phyloP scores from a whole-genome alignment of 2,329 filamentous ascomycete species.

The Aspergillus niger region DNA sequence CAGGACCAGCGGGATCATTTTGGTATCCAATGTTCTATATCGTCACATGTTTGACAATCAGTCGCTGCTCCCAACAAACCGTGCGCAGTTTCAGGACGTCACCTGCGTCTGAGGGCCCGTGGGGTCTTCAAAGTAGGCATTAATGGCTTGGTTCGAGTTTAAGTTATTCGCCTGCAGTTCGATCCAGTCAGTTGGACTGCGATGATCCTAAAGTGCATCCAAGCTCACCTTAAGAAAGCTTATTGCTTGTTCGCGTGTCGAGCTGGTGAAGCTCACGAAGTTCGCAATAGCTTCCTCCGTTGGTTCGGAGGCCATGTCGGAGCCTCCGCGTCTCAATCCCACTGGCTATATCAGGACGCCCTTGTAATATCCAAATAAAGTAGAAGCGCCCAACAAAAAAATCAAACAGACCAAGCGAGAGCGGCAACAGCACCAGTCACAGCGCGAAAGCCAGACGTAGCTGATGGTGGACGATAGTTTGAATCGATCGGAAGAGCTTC shows the following conservation, averaged over 20 bases:
- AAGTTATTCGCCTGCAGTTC: conserved; percentile 46
- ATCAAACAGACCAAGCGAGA: not conserved
- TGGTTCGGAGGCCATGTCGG: conserved; percentile 40
- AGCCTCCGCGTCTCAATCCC: not conserved
- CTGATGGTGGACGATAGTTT: not conserved
- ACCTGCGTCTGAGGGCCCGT: conserved; percentile 38
- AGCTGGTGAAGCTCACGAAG: conserved; percentile 46
- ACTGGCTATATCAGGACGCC: not conserved
- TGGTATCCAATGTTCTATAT: conserved; percentile 25
- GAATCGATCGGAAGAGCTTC: conserved; percentile 14
- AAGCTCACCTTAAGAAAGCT: conserved; percentile 42
- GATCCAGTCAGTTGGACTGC: conserved; percentile 14
- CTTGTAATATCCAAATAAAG: not conserved
- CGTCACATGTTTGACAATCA: conserved; percentile 12
- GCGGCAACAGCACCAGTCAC: not conserved
- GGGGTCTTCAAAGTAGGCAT: conserved; percentile 52
- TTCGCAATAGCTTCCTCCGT: conserved; percentile 43
- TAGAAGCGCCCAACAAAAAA: not conserved
- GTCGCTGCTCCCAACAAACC: not conserved
- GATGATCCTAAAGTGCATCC: not conserved
- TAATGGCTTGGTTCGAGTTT: conserved; percentile 49
- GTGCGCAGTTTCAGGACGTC: conserved; percentile 8
- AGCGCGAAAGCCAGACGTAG: not conserved
- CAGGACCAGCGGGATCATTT: conserved; percentile 28
- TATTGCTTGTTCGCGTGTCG: conserved; percentile 43